Evolutionary conservation across 306 rosid species (phyloP).

Genomic region (Acacia crassicarpa): DNA sequence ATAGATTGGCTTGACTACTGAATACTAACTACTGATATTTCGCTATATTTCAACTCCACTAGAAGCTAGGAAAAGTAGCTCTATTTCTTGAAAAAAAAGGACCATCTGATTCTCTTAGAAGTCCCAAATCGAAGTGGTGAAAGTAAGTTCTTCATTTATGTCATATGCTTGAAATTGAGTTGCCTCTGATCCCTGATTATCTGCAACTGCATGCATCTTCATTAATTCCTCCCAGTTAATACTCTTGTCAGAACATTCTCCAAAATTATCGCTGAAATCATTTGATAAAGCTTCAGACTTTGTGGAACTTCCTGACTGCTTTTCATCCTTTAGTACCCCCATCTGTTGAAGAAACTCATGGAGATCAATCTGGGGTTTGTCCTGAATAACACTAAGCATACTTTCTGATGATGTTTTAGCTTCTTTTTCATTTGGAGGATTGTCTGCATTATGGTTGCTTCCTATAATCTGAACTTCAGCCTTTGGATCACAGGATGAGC

Average conservation of each 20-base stretch:
- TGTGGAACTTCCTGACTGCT: conserved; percentile 38
- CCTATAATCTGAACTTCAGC: conserved; percentile 26
- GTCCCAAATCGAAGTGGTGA: conserved; percentile 77
- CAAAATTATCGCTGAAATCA: conserved; percentile 48
- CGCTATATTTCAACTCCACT: conserved; percentile 26
- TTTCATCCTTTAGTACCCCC: conserved; percentile 69
- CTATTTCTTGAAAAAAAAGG: conserved; percentile 14
- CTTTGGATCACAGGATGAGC: conserved; percentile 51
- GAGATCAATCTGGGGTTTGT: conserved; percentile 96
- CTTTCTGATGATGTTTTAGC: conserved; percentile 34
- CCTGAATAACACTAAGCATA: conserved; percentile 42
- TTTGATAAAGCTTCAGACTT: conserved; percentile 46
- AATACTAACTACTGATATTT: conserved; percentile 5
- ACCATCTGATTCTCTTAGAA: conserved; percentile 43
- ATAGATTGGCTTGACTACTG: conserved; percentile 30
- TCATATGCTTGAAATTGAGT: conserved; percentile 53
- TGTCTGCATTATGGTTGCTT: conserved; percentile 29
- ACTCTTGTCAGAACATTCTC: conserved; percentile 53
- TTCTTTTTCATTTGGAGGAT: conserved; percentile 35
- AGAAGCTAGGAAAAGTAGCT: conserved; percentile 20
- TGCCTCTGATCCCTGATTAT: conserved; percentile 51
- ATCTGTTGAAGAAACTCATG: conserved; percentile 95
- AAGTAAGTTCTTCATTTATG: conserved; percentile 53
- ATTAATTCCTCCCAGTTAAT: conserved; percentile 79
- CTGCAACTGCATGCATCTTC: conserved; percentile 63